These are phyloP conservation scores for Quercus rubra DNA, from an alignment of 306 rosid genomes.

Conservation along the genomic window DNA sequence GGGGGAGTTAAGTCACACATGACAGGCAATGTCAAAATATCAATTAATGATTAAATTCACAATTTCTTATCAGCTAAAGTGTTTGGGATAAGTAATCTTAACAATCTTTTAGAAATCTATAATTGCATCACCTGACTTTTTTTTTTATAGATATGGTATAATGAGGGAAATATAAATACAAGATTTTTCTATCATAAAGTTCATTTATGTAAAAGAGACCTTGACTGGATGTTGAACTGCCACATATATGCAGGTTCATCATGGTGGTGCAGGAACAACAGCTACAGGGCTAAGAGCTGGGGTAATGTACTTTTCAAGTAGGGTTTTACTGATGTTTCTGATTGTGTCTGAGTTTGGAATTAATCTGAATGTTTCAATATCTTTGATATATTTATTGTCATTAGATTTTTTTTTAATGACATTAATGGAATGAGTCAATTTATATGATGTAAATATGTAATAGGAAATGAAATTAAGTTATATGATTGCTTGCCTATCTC, in stretches of 20 bases:
- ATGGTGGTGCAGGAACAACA: conserved; percentile 98
- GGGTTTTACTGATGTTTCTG: conserved; percentile 2
- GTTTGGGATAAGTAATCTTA: background rate
- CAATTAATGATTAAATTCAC: background rate
- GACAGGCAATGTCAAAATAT: background rate
- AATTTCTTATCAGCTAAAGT: background rate
- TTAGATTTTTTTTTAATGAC: background rate
- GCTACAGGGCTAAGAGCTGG: conserved; percentile 93
- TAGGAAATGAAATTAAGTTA: background rate
- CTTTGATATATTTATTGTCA: background rate
- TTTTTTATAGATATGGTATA: background rate
- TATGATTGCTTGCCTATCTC: background rate
- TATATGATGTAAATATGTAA: background rate
- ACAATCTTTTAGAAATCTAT: background rate
- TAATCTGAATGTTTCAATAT: conserved; percentile 1
- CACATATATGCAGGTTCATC: conserved; percentile 75
- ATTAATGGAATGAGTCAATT: background rate
- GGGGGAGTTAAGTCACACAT: background rate
- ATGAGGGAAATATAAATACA: background rate
- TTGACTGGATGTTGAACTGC: background rate
- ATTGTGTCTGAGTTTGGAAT: conserved; percentile 1
- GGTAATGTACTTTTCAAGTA: conserved; percentile 48
- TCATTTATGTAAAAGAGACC: background rate
- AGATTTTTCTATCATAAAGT: background rate
- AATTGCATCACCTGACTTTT: background rate